Evolutionary conservation across 192 early-diverging fungal genomes (phyloP), one percentile per base, ranked within the genome.

Genomic region (Entomortierella chlamydospora): DNA sequence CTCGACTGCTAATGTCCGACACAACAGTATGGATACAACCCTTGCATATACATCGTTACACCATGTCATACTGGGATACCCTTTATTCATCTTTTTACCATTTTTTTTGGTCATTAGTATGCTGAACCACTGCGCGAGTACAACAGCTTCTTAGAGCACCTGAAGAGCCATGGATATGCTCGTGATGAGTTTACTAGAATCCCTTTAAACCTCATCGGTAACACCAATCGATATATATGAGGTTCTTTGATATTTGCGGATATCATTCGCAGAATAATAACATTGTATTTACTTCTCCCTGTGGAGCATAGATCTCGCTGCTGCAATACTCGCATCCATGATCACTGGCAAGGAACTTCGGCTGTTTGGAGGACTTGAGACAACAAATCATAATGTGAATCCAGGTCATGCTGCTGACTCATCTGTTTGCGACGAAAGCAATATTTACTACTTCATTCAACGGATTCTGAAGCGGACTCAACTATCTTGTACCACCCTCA

Each of bases 161-260:
- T 81, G 30, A 78, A 82, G 54, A 70, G 61, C 37, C 57, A 76
- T 43, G 83, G 76, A 13, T 83, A 83, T 65, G 82, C 80, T 45
- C 66, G 70, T 12, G 68, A 83, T 41, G 77, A 81, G 39, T 84
- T 69, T 30, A 82, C 79, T 29, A 57, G 71, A 20, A 87, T 87
- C 26, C 84, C 86, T 2, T 39, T 83, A 25, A 84, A 87, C 29
- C 73, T 85, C 52, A 85, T 87, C 11, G 86, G 86, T 87, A 83
- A 68, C 20, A 23, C 4, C 34, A 37, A 4, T 37, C 34, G 10
- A n/a, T n/a, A n/a, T n/a, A n/a, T n/a, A n/a, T n/a, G n/a, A 17
- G 8, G 17, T 4, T 22, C 18, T 25, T 51, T 6, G 5, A 51
- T 22, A 5, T 51, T 15, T n/a, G 50, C 15, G 22, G 43, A 2